phyloP scores from a whole-genome alignment of 1,284 basidiomycete genomes.

The Grifola frondosa region DNA sequence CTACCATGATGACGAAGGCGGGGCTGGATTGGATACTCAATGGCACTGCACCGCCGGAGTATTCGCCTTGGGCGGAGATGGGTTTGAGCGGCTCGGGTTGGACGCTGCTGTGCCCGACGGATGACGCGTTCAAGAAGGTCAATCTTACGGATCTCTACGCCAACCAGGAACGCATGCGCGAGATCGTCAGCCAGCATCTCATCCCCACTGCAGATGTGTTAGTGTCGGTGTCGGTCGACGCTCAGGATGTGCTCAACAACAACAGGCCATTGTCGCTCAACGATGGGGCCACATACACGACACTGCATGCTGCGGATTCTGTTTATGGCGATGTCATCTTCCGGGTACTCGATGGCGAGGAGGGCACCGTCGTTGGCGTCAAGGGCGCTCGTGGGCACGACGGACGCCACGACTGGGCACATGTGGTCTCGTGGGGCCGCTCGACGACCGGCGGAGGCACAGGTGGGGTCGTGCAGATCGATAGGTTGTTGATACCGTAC shows the following conservation, averaged over 20 bases:
- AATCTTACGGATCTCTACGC: slow-evolving; percentile 82
- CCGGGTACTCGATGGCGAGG: slow-evolving; percentile 47
- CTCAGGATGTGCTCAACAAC: slow-evolving; percentile 45
- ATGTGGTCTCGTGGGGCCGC: slow-evolving; percentile 79
- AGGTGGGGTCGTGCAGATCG: slow-evolving; percentile 89
- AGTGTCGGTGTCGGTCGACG: slow-evolving; percentile 20
- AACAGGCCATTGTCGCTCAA: slow-evolving; percentile 72
- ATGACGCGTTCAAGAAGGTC: slow-evolving; percentile 88
- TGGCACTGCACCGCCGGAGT: slow-evolving; percentile 73
- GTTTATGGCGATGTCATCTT: slow-evolving; percentile 84
- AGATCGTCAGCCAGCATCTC: slow-evolving; percentile 87
- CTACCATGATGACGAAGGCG: slow-evolving; percentile 77
- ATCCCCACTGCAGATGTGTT: slow-evolving; percentile 52
- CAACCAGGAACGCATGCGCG: slow-evolving; percentile 57
- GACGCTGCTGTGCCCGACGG: slow-evolving; percentile 89
- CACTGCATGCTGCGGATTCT: slow-evolving; percentile 51
- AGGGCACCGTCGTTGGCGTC: slow-evolving; percentile 57
- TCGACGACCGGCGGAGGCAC: slow-evolving; percentile 66
- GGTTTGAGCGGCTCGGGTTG: slow-evolving; percentile 55
- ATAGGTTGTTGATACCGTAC: slow-evolving; percentile 83
- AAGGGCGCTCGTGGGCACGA: slow-evolving; percentile 81
- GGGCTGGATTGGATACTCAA: slow-evolving; percentile 90
- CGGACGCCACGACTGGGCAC: slow-evolving; percentile 73
- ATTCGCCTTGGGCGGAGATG: slow-evolving; percentile 55
- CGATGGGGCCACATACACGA: slow-evolving; percentile 72